Base-by-base conservation (phyloP, 495 filamentous ascomycete genomes). In the Penicillium herquei region DNA sequence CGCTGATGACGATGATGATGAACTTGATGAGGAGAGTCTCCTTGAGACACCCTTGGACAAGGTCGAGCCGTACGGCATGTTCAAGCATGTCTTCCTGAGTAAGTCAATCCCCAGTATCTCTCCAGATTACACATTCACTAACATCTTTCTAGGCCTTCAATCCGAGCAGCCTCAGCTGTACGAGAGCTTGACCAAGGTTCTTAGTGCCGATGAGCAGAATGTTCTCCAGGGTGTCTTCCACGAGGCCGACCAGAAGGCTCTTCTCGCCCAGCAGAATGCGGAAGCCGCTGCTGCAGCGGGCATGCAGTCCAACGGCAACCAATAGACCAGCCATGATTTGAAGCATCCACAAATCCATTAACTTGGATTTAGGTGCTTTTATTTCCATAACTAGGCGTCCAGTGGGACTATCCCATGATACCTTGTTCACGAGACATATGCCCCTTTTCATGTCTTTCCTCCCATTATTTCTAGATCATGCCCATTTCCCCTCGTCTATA, bases 1-100 rank as follows among this genome's bases (percentile, higher is more conserved):
- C 8, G 78, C 79, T 10, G 83, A 82, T 30, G 87, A 88, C 21
- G 91, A 96, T 26, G 92, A 94, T 40, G 92, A 97, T 34, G 85
- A 95, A 17, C 79, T 96, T 21, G 94, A 97, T 64, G 94, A 98
- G 61, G 92, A 93, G 68, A 86, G 87, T 48, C 76, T 97, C 49
- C 84, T 98, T 10, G 94, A 98, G 70, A 94, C 93, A 6, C 94
- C 92, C 21, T 76, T 98, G 34, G 95, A 98, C 73, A 90, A 91
- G 70, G 78, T 98, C 51, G 95, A 98, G 69, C 92, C 93, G 8
- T 98, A 98, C 69, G 80, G 83, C 59, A 73, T 95, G 57, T 96
- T 98, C 80, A 85, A 88, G 70, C 75, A 82, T 56, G 84, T 89
- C 14, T 74, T 98, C 54, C 61, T 95, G 58, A 87, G 94, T 96